Evolutionary conservation across 2,329 filamentous ascomycete genomes (phyloP).

Genomic region (Verticillium isaacii): DNA sequence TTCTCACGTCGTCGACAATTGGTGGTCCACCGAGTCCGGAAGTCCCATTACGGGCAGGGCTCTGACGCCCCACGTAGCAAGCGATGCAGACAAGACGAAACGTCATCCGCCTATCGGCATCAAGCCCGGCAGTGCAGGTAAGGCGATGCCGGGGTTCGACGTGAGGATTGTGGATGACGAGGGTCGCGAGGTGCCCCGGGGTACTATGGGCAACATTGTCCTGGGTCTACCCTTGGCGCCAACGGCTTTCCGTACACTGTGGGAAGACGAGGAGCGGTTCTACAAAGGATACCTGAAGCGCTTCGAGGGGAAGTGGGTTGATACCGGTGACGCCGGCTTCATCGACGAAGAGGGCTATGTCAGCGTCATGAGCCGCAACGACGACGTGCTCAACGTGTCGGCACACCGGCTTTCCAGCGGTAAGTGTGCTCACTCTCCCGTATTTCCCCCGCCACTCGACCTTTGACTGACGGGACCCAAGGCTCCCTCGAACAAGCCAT

Average conservation of each 20-base stretch:
- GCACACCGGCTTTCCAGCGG: constrained; percentile 87
- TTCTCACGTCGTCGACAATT: constrained; percentile 54
- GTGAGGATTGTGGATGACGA: constrained; percentile 78
- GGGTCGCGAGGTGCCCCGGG: constrained; percentile 64
- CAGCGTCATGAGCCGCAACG: constrained; percentile 60
- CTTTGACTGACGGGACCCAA: constrained; percentile 22
- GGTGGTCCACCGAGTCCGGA: constrained; percentile 57
- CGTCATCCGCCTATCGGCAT: constrained; percentile 43
- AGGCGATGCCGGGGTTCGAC: constrained; percentile 88
- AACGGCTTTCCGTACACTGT: constrained; percentile 80
- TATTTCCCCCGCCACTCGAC: neutral
- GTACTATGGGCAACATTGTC: constrained; percentile 88
- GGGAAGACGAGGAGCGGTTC: constrained; percentile 81
- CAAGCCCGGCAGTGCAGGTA: constrained; percentile 83
- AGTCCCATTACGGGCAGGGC: constrained; percentile 55
- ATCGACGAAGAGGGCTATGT: constrained; percentile 70
- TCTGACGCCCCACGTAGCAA: constrained; percentile 31
- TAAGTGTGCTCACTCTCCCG: constrained; percentile 29
- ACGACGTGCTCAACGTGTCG: constrained; percentile 95
- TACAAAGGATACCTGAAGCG: constrained; percentile 80
- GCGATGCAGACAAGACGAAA: constrained; percentile 18
- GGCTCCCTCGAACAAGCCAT: constrained; percentile 89
- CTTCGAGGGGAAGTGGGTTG: constrained; percentile 78
- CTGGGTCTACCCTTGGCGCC: constrained; percentile 77
- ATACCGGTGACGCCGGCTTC: constrained; percentile 87